phyloP scores from a whole-genome alignment of 495 filamentous ascomycete species.

The Penicillium fimorum region DNA sequence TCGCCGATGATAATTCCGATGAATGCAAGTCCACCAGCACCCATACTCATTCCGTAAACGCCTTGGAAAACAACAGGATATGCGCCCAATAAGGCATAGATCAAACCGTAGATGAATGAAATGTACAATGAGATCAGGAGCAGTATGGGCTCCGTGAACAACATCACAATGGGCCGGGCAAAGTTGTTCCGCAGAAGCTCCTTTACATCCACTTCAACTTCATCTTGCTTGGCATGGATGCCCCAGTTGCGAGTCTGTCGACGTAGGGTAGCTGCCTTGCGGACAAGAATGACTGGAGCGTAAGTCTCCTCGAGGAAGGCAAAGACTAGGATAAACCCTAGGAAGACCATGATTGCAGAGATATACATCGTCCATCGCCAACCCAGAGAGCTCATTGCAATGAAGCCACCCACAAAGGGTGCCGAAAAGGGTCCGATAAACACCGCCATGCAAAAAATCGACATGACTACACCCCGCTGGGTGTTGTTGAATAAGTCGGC shows the following conservation, averaged over 20 bases:
- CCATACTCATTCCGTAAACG: slow-evolving; percentile 29
- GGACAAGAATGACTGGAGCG: slow-evolving; percentile 34
- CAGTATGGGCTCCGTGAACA: slow-evolving; percentile 46
- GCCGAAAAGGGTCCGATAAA: slow-evolving; percentile 44
- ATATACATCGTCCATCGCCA: slow-evolving; percentile 50
- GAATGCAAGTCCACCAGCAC: slow-evolving; percentile 31
- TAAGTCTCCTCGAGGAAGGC: slow-evolving; percentile 39
- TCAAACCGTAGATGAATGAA: slow-evolving; percentile 41
- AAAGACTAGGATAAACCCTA: slow-evolving; percentile 21
- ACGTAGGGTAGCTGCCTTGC: slow-evolving; percentile 41
- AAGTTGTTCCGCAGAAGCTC: slow-evolving; percentile 42
- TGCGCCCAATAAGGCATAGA: slow-evolving; percentile 33
- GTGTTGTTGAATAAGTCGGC: slow-evolving; percentile 50
- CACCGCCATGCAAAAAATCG: slow-evolving; percentile 47
- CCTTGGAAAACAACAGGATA: slow-evolving; percentile 35
- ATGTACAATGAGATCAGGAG: slow-evolving; percentile 43
- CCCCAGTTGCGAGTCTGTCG: slow-evolving; percentile 45
- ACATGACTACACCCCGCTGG: slow-evolving; percentile 43
- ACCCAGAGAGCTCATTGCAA: slow-evolving; percentile 32
- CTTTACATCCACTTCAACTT: slow-evolving; percentile 37
- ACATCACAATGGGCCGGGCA: slow-evolving; percentile 40
- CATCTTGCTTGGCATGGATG: slow-evolving; percentile 48
- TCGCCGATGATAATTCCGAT: slow-evolving; percentile 34
- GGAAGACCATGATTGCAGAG: slow-evolving; percentile 38
- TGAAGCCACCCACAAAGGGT: slow-evolving; percentile 47